Conservation (phyloP, 2,329 filamentous ascomycete species). For the Xylaria digitata region DNA sequence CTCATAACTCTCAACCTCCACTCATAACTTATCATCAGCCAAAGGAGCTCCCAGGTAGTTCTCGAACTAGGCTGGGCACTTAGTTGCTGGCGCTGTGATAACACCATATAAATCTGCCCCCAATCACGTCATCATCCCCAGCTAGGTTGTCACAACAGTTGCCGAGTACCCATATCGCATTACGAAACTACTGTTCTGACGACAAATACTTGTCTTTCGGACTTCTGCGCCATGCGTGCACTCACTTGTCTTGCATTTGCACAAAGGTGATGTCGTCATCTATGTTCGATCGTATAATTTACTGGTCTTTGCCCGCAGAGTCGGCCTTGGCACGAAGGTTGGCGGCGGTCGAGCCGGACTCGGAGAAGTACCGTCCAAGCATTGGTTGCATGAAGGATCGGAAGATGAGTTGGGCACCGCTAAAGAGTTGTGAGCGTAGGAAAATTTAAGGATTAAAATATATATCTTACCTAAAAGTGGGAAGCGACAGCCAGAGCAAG, state of each 20-base stretch:
- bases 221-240: slow-evolving; percentile 39
- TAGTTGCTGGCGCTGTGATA: slow-evolving; percentile 11
- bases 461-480: slow-evolving; percentile 83
- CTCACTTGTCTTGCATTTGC: slow-evolving; percentile 38
- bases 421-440: slow-evolving; percentile 54
- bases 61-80: slow-evolving; percentile 12
- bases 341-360: slow-evolving; percentile 77
- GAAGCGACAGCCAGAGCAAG: slow-evolving; percentile 96
- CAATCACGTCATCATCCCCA: slow-evolving; percentile 27
- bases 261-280: slow-evolving; percentile 36
- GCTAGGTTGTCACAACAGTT: slow-evolving; percentile 8
- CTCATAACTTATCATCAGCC: slow-evolving; percentile 23
- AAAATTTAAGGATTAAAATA: slow-evolving; percentile 22
- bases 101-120: slow-evolving; percentile 17
- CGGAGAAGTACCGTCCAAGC: slow-evolving; percentile 89
- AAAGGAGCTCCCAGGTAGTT: slow-evolving; percentile 11
- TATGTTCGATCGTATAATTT: slow-evolving; percentile 50
- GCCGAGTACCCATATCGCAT: slow-evolving; percentile 26
- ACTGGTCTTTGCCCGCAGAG: slow-evolving; percentile 76
- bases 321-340: slow-evolving; percentile 91
- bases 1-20: slow-evolving; percentile 3
- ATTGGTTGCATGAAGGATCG: slow-evolving; percentile 93
- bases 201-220: slow-evolving; percentile 34
- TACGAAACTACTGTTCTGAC: slow-evolving; percentile 27
- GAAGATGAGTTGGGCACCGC: slow-evolving; percentile 96